Evolutionary conservation across 208 protist species (phyloP).

Genomic region (Phytomonas francai): DNA sequence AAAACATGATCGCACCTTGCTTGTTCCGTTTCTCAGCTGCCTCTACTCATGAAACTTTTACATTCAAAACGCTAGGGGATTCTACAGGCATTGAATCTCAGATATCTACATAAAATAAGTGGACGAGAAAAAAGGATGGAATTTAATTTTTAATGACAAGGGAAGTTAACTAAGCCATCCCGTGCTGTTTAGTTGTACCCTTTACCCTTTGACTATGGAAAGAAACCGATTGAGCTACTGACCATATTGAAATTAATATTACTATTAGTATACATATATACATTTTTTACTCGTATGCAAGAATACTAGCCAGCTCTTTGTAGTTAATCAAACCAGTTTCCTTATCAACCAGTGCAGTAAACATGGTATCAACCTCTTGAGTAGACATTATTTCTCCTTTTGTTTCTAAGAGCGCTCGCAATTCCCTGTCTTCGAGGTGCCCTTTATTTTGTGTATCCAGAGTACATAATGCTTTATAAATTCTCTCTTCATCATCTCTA

Average conservation of each 20-base stretch:
- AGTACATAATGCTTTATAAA: slow-evolving; percentile 63
- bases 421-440: slow-evolving; percentile 53
- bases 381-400: slow-evolving; percentile 52
- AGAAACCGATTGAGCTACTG: background rate
- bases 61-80: background rate
- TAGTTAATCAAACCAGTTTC: slow-evolving; percentile 70
- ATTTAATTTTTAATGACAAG: background rate
- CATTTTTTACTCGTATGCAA: slow-evolving; percentile 52
- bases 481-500: slow-evolving; percentile 40
- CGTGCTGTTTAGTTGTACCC: no score
- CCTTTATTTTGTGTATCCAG: slow-evolving; percentile 58
- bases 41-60: background rate
- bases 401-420: slow-evolving; percentile 47
- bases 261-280: background rate
- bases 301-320: slow-evolving; percentile 69
- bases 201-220: background rate
- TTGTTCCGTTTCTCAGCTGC: background rate
- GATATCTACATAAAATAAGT: background rate
- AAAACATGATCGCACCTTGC: background rate
- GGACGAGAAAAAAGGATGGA: background rate
- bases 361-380: slow-evolving; percentile 80
- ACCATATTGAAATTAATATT: no score
- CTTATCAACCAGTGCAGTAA: slow-evolving; percentile 62
- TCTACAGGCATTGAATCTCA: background rate
- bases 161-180: background rate